phyloP scores from a whole-genome alignment of 305 asterid species.

The Fraxinus latifolia region DNA sequence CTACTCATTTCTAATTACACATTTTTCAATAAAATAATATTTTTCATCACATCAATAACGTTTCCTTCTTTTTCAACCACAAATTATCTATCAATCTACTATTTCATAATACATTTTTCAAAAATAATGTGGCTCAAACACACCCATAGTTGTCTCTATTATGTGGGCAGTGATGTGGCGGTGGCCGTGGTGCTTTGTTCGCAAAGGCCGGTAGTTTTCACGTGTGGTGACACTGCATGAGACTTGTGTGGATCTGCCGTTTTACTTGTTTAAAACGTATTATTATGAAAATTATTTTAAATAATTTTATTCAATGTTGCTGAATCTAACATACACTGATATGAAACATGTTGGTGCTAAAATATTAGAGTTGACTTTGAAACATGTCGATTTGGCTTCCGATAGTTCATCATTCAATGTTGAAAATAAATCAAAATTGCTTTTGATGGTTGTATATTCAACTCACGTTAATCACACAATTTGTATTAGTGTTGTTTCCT shows the following conservation, averaged over 20 bases:
- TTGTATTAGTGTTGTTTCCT: no score
- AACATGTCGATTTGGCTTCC: not conserved
- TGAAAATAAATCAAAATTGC: not conserved
- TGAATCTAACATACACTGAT: not conserved
- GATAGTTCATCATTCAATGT: not conserved
- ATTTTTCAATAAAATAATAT: no score
- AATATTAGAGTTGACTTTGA: not conserved
- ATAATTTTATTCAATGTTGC: not conserved
- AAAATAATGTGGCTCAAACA: no score
- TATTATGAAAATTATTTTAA: not conserved
- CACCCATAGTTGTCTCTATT: not conserved
- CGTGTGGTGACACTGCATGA: not conserved
- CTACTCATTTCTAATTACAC: no score
- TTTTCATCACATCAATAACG: no score
- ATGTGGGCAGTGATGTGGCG: not conserved
- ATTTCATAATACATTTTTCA: no score
- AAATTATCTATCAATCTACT: no score
- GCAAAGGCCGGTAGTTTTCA: not conserved
- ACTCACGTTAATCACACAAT: no score
- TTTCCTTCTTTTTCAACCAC: no score
- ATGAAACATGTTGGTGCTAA: not conserved
- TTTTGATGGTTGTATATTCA: no score
- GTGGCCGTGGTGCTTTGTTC: not conserved
- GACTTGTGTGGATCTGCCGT: not conserved
- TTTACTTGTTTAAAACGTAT: not conserved